Evolutionary conservation across 768 basidiomycete species (phyloP).

Genomic region (Tylopilus vinaceipallidus): DNA sequence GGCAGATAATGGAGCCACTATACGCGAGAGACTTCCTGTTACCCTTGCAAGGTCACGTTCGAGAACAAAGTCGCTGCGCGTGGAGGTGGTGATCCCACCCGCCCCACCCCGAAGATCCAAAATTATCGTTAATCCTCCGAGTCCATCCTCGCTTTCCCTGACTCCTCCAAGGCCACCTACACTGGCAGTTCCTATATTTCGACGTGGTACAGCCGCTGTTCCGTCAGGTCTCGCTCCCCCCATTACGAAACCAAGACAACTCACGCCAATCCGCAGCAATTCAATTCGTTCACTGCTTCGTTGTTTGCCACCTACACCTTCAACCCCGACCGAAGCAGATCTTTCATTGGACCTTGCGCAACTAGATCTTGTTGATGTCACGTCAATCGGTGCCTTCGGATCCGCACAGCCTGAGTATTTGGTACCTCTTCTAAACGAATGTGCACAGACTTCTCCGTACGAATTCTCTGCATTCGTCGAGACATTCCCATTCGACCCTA

Average conservation of each 20-base stretch:
- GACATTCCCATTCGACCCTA: conserved; percentile 71
- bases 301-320: conserved; percentile 51
- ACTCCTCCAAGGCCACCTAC: conserved; percentile 5
- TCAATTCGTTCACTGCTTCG: conserved; percentile 35
- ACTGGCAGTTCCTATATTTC: neutral
- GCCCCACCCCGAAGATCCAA: conserved; percentile 24
- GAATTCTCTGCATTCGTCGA: conserved; percentile 85
- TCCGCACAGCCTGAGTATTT: conserved; percentile 53
- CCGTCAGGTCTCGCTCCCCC: conserved; percentile 7
- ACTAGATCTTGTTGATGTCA: conserved; percentile 47
- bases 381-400: conserved; percentile 45
- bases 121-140: conserved; percentile 13
- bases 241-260: conserved; percentile 48
- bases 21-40: conserved; percentile 3
- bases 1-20: conserved; percentile 20
- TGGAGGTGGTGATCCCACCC: conserved; percentile 46
- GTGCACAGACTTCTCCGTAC: conserved; percentile 62
- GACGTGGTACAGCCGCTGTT: neutral
- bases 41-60: conserved; percentile 11
- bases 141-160: neutral
- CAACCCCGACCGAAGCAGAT: conserved; percentile 53
- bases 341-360: conserved; percentile 32
- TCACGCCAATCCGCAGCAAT: conserved; percentile 63
- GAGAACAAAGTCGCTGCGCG: conserved; percentile 20
- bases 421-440: conserved; percentile 64